phyloP scores from a whole-genome alignment of 306 rosid genomes.

The Sicyos baderoa region DNA sequence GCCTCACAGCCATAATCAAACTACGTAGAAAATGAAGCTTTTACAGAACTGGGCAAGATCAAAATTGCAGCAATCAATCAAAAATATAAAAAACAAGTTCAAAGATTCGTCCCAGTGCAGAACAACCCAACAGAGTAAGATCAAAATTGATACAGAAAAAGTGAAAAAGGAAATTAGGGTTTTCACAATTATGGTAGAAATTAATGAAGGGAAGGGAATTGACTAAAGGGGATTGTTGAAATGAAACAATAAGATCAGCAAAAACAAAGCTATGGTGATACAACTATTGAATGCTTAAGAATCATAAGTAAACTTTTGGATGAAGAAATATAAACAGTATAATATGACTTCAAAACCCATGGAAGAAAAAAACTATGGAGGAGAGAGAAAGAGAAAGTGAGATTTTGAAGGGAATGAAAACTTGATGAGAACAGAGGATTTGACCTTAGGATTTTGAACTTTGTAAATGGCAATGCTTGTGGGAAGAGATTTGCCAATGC shows the following conservation, averaged over 20 bases:
- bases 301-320: background rate
- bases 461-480: slow-evolving; percentile 7
- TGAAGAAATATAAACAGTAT: background rate
- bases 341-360: slow-evolving; percentile 4
- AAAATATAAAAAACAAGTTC: background rate
- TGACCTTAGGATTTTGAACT: background rate
- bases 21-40: background rate
- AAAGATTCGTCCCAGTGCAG: background rate
- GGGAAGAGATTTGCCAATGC: background rate
- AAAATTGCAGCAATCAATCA: background rate
- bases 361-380: background rate
- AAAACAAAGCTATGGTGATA: background rate
- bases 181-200: slow-evolving; percentile 13
- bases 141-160: slow-evolving; percentile 15
- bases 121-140: background rate
- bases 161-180: slow-evolving; percentile 7
- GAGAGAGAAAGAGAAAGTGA: background rate
- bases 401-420: background rate
- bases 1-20: slow-evolving; percentile 11
- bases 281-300: slow-evolving; percentile 7
- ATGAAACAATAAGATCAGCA: slow-evolving; percentile 3
- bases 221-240: background rate
- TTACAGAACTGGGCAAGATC: slow-evolving; percentile 13
- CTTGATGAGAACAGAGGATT: slow-evolving; percentile 19
- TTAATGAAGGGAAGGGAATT: slow-evolving; percentile 12